Conservation (phyloP, 441 rosid species). For the Populus hybrid region DNA sequence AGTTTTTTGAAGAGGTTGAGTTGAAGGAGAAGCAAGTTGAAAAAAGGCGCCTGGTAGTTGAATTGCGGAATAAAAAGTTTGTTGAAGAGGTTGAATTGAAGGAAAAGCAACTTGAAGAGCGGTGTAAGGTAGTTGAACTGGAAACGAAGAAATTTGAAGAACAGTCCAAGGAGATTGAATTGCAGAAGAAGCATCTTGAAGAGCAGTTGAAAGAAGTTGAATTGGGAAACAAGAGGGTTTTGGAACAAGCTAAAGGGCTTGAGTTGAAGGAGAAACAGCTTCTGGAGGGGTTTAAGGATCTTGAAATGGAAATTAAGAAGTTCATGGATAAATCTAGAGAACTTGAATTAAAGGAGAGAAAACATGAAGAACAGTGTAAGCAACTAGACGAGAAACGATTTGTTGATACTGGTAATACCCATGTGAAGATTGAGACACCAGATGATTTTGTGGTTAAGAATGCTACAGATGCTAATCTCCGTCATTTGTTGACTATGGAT, state of each 20-base stretch:
- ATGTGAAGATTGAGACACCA: conserved; percentile 11
- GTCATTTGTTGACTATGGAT: conserved; percentile 19
- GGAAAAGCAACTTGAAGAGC: background rate
- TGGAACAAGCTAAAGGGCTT: background rate
- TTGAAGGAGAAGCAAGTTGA: conserved; percentile 4
- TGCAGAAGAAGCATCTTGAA: background rate
- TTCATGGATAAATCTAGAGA: background rate
- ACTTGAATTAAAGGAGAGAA: conserved; percentile 10
- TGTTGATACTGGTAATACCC: background rate
- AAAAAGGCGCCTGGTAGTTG: background rate
- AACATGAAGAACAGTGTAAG: background rate
- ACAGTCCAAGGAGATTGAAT: no score
- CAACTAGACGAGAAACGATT: background rate
- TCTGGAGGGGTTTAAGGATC: background rate
- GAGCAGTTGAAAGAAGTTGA: background rate
- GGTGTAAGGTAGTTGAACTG: no score
- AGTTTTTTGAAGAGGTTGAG: background rate
- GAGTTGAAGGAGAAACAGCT: background rate
- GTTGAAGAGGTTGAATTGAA: background rate
- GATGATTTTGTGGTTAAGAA: background rate
- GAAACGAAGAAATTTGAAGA: no score
- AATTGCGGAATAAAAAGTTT: background rate
- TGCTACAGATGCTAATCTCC: conserved; percentile 3
- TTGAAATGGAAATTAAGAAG: background rate
- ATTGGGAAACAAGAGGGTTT: background rate